Percentiles rank a stretch among this genome's conserved stretches.
Evolutionary conservation across 2,329 filamentous ascomycete species (phyloP).

Genomic region (Zasmidium citrigriseum): DNA sequence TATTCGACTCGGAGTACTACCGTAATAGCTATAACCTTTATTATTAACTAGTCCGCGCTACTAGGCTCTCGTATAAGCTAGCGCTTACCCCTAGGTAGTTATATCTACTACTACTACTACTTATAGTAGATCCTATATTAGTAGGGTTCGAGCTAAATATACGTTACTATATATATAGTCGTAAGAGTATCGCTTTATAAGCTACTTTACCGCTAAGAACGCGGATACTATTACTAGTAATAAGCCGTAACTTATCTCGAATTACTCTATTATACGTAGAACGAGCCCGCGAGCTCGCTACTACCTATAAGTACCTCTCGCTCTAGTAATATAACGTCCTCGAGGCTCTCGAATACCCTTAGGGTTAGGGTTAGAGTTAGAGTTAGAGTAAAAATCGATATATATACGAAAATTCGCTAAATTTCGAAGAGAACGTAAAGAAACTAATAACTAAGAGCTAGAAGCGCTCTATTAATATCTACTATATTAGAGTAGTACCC

Average conservation of each 20-base stretch:
- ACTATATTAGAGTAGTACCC: background rate
- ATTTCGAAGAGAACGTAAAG: background rate
- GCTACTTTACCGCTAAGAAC: background rate
- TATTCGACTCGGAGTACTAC: background rate
- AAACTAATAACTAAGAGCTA: background rate
- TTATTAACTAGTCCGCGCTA: background rate
- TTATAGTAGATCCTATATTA: background rate
- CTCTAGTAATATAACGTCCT: background rate
- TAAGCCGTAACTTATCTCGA: background rate
- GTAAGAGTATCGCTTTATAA: background rate
- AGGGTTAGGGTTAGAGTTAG: background rate
- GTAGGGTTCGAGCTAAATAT: background rate
- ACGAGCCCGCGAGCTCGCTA: no score
- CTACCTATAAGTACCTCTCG: background rate
- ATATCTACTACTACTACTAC: background rate
- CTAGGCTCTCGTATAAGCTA: background rate
- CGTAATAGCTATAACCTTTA: background rate
- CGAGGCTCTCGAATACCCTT: background rate
- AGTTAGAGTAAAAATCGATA: background rate
- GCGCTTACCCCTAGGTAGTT: background rate
- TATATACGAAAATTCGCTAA: background rate
- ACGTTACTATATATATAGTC: background rate
- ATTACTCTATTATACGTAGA: background rate
- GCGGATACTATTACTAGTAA: background rate
- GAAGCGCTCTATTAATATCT: background rate